Evolutionary conservation across 371 early-diverging fungal genomes (phyloP).

Genomic region (Mortierella sp.): DNA sequence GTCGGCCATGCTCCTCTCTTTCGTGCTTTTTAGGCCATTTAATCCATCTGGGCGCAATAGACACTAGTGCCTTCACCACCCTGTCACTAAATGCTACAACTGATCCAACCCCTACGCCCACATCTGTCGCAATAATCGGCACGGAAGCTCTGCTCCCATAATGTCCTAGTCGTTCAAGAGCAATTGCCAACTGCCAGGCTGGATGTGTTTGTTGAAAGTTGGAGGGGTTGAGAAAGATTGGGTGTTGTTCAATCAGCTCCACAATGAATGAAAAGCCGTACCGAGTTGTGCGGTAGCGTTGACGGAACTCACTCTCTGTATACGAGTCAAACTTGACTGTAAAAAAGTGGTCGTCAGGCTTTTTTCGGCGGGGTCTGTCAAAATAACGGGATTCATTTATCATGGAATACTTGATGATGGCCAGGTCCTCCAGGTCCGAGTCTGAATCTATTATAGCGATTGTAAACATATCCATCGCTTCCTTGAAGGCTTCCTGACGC

Average conservation of each 20-base stretch:
- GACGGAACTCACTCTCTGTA: too few species aligned
- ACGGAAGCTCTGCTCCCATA: constrained; percentile 4
- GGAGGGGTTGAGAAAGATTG: constrained; percentile 8
- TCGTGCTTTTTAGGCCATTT: constrained; percentile 1
- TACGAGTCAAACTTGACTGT: too few species aligned
- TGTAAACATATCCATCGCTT: too few species aligned
- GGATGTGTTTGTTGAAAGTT: constrained; percentile 1
- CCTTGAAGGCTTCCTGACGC: too few species aligned
- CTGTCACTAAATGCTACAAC: background rate
- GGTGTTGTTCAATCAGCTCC: constrained; percentile 3
- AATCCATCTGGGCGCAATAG: constrained; percentile 10
- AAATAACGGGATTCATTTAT: too few species aligned
- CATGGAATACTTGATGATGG: too few species aligned
- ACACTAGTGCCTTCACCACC: constrained; percentile 10
- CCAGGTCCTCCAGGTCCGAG: too few species aligned
- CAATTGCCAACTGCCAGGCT: constrained; percentile 15
- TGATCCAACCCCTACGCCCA: background rate
- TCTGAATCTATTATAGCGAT: too few species aligned
- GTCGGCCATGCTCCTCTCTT: constrained; percentile 10
- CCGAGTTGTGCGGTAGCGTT: background rate
- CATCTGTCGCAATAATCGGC: background rate
- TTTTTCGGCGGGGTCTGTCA: too few species aligned
- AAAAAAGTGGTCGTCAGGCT: too few species aligned
- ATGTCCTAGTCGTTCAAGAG: constrained; percentile 5
- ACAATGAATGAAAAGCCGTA: background rate